These are phyloP conservation scores for Oidium heveae DNA, from an alignment of 2,329 filamentous ascomycete species.

Conservation along the genomic window DNA sequence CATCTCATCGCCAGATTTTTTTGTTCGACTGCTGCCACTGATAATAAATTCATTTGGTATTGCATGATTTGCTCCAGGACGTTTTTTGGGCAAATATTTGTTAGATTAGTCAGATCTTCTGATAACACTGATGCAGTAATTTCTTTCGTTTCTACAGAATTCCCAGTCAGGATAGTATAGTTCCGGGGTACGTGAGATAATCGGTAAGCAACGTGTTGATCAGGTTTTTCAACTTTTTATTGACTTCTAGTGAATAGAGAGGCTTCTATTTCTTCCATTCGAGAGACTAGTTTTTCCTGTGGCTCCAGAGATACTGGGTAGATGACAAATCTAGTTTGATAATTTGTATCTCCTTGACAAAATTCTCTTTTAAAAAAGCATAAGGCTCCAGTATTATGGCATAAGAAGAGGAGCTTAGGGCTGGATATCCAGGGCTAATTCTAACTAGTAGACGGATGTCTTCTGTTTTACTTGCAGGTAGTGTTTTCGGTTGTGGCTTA, in stretches of 20 bases:
- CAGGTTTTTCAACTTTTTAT: background rate
- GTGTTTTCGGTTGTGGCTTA: no score
- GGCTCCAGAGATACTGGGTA: background rate
- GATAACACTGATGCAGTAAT: background rate
- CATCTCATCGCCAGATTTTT: background rate
- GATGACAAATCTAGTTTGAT: background rate
- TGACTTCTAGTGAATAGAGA: background rate
- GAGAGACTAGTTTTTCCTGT: background rate
- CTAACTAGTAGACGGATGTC: no score
- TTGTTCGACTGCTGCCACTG: background rate
- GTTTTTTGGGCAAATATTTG: no score
- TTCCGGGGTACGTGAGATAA: background rate
- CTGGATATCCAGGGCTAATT: no score
- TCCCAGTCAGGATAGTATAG: background rate
- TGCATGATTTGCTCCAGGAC: no score
- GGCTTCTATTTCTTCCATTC: background rate
- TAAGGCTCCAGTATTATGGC: no score
- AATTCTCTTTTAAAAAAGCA: no score
- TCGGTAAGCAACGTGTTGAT: background rate
- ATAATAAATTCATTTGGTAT: background rate
- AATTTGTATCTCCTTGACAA: no score
- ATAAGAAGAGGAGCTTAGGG: no score
- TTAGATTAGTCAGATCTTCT: background rate
- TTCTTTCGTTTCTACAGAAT: background rate
- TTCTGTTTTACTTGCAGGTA: no score